Base-by-base conservation (phyloP, 2,329 filamentous ascomycete genomes). In the Aureobasidium lini region DNA sequence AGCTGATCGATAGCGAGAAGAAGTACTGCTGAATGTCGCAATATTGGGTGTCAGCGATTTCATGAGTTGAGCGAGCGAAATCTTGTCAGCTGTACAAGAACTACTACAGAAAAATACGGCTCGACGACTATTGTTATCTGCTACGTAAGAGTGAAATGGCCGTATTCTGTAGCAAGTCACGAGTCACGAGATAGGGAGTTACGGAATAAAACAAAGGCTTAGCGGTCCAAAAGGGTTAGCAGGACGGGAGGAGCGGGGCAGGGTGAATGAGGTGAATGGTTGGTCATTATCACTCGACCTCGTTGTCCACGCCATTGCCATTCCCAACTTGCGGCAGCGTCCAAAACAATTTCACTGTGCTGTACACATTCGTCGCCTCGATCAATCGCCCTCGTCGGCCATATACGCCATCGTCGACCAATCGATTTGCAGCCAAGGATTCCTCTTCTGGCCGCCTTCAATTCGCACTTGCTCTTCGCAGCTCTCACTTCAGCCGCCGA, bases 211-310 rank as follows among this genome's bases (percentile, higher is more conserved):
- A 52, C 49, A 52, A 52, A 52, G 49, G 37, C 36, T 52, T 37
- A 40, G 49, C 36, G 15, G 16, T 8, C 36, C 8, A 40, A 52
- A 40, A 29, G 32, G 8, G 39, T 23, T 39, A 54, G 37, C 9
- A 23, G 40, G 36, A 29, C 29, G 39, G 36, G 36, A 56, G 40
- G 40, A 40, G 52, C 39, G 52, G 50, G 40, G 52, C 40, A 44
- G 37, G 36, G 36, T 53, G 49, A n/a, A 37, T 39, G 50, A 16
- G 36, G 36, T 53, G 49, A n/a, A 37, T 39, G 50, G 31, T 56
- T 44, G 40, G 28, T 36, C 39, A 56, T 44, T n/a, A 56, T 46
- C 52, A 46, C 52, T 46, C 31, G 52, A 56, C 52, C 52, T 56
- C 52, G 32, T 31, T 44, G 40, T 46, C 28, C 37, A 49, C 23